Conservation (phyloP, 2,329 filamentous ascomycete species). For the Colletotrichum neosansevieriae region DNA sequence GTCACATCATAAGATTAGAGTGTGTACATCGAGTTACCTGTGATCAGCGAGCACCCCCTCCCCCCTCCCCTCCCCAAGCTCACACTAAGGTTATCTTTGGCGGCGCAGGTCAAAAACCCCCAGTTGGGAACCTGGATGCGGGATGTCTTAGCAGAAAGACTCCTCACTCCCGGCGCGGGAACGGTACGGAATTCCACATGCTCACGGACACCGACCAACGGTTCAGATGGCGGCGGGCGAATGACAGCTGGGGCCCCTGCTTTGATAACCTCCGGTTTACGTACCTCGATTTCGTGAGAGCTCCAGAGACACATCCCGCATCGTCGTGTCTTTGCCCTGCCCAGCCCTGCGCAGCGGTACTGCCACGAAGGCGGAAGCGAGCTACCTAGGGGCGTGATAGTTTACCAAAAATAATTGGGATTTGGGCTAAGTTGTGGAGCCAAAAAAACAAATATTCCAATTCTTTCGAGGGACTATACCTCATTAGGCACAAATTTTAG, state of each 20-base stretch:
- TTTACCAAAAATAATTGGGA: too few species aligned
- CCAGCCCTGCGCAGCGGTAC: neutral
- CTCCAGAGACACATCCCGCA: conserved; percentile 23
- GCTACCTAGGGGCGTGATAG: too few species aligned
- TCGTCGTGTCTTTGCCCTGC: conserved; percentile 9
- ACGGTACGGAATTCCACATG: conserved; percentile 11
- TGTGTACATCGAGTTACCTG: conserved; percentile 22
- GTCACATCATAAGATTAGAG: conserved; percentile 39
- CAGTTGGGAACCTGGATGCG: conserved; percentile 19
- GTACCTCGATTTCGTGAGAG: conserved; percentile 53
- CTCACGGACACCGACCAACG: conserved; percentile 26
- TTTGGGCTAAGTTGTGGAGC: too few species aligned
- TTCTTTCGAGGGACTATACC: too few species aligned
- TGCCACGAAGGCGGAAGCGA: neutral
- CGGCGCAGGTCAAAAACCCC: neutral
- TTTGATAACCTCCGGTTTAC: conserved; percentile 46
- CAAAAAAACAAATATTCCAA: too few species aligned
- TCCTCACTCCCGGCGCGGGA: neutral
- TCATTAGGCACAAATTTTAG: too few species aligned
- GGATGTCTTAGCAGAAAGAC: conserved; percentile 22
- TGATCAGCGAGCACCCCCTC: conserved; percentile 10
- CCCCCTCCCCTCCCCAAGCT: neutral
- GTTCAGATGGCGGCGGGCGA: conserved; percentile 41
- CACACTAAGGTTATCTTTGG: conserved; percentile 29
- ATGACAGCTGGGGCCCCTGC: conserved; percentile 36